Conservation (phyloP, 1,284 basidiomycete genomes). For the Ganoderma resinaceum region DNA sequence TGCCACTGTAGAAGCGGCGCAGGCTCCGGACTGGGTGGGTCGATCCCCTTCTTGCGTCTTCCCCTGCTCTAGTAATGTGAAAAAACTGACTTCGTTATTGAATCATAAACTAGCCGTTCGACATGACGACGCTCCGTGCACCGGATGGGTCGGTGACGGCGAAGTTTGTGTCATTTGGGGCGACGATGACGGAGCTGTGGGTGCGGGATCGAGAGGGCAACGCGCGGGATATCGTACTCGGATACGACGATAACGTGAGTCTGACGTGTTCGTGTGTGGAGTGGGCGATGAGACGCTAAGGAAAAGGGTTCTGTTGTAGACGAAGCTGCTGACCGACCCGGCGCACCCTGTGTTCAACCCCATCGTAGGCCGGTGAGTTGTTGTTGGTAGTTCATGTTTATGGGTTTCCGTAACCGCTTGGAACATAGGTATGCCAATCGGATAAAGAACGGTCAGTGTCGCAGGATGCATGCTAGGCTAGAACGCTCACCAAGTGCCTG, state of each 20-base stretch:
- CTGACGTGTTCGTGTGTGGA: background rate
- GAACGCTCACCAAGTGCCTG: background rate
- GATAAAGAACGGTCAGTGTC: conserved; percentile 54
- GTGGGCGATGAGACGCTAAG: background rate
- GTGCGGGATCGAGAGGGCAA: conserved; percentile 56
- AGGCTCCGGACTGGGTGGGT: conserved; percentile 27
- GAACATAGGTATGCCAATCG: conserved; percentile 52
- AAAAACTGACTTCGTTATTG: no score
- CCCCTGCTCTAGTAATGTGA: background rate
- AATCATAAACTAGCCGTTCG: conserved; percentile 54
- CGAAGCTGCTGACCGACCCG: conserved; percentile 51
- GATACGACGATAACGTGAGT: conserved; percentile 60
- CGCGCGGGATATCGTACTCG: conserved; percentile 54
- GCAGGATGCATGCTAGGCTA: background rate
- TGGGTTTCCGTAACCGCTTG: background rate
- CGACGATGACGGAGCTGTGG: conserved; percentile 59
- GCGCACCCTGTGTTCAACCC: conserved; percentile 58
- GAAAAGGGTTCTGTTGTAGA: conserved; percentile 25
- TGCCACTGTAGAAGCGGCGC: background rate
- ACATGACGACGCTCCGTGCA: conserved; percentile 53
- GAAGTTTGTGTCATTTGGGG: conserved; percentile 60
- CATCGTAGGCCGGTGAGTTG: conserved; percentile 52
- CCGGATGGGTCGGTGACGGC: conserved; percentile 61
- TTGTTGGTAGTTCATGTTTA: background rate
- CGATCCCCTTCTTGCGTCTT: background rate